Evolutionary conservation across 495 filamentous ascomycete species (phyloP), one percentile per base, ranked within the genome.

Genomic region (Xylaria scruposa): DNA sequence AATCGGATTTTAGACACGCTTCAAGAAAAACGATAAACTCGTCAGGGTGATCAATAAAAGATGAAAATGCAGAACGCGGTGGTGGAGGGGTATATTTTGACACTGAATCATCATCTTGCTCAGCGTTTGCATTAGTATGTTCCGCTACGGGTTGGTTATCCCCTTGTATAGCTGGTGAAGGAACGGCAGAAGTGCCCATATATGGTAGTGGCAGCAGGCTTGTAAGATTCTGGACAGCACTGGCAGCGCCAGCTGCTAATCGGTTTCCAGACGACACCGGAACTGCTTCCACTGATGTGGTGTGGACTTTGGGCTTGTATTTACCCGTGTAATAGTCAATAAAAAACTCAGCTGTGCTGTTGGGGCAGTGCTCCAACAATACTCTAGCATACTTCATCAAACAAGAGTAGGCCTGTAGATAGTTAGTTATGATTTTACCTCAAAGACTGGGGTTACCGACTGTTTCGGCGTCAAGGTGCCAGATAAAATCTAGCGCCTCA

Each of bases 371-470:
- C 70, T 94, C 90, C 36, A 99, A 85, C 4, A 99, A 84, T 0
- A 97, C 94, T 21, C 94, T 90, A 3, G 95, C 94, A 76, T 98
- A 98, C 74, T 94, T 97, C 93, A 97, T 97, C 42, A 98, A 82
- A 76, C 93, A 97, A 29, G 89, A 85, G 78, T 97, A 97, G 15
- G 94, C 92, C 91, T 96, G 71, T 29, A 26, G 44, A 60, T 69
- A 69, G 59, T 85, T 76, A 82, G 81, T 68, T 33, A 44, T 67
- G 21, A 24, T 46, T 21, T 36, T 56, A 21, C 15, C 12, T 15
- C 29, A 31, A 19, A 19, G 33, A 6, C 53, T 53, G 38, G 72
- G 49, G 44, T 26, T 59, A 60, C 33, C 38, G 61, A 95, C 93
- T 68, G 87, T 83, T 71, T 93, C 91, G n/a, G 97, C 90, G 67